Base-by-base conservation (phyloP, 306 rosid species). In the Cucurbita moschata region DNA sequence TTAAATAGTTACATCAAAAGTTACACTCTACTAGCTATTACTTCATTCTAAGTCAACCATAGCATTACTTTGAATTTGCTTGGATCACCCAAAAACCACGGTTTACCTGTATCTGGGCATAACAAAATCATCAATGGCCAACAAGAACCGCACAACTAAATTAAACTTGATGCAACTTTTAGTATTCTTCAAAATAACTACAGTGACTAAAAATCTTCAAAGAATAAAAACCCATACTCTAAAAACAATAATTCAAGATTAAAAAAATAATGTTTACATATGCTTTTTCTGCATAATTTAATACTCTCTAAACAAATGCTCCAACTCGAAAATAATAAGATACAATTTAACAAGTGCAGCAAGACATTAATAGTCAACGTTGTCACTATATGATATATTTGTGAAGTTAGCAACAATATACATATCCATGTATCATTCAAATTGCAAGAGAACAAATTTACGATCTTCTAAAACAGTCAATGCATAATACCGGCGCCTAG, bases 401-500 rank as follows among this genome's bases (percentile, higher is more conserved):
- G 59, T 7, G 74, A 23, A 10, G 23, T 69, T 69, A 14, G 39
- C 23, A 67, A 69, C 55, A 7, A 43, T 67, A 46, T 19, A 50
- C 46, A 71, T 30, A 11, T 47, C 13, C 4, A 39, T 46, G 55
- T 10, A 44, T 21, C 11, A 21, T 68, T 44, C 40, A 23, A 23
- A 23, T 3, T 23, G 40, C 42, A 70, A 49, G 26, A 49, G 59
- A 7, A 49, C 13, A 47, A 7, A n/a, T 7, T 30, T 26, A 49
- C 4, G 11, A 21, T 67, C 2, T 42, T 46, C 1, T 2, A 21
- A 23, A 44, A 67, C 10, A 46, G 18, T 50, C 19, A 70, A 70
- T 70, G 74, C 26, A 12, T 18, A 47, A 70, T 95, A 95, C 99
- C 97, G 91, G 83, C 96, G 99, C 76, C 96, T 80, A 10, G 83